A percentile compares a stretch with the other conserved stretches of the same genome.
phyloP scores from a whole-genome alignment of 257 asterid species.

The Sherardia arvensis region DNA sequence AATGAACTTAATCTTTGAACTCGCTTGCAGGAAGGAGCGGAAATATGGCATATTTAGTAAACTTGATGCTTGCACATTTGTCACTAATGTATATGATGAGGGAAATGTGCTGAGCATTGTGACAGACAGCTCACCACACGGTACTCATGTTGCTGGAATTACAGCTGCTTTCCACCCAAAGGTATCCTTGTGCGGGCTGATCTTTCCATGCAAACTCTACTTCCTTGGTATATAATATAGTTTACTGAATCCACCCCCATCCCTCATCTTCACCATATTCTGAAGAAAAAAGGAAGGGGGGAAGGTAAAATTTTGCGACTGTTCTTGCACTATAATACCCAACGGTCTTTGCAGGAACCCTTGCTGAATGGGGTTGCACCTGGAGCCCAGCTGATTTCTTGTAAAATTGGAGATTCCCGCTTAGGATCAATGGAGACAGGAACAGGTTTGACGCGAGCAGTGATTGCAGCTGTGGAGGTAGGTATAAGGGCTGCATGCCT shows the following conservation, averaged over 20 bases:
- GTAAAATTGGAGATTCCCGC: conserved; percentile 97
- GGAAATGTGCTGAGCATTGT: conserved; percentile 90
- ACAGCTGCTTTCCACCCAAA: conserved; percentile 83
- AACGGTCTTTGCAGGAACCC: conserved; percentile 58
- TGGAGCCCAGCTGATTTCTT: conserved; percentile 93
- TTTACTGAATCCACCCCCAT: neutral
- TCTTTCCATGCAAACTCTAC: neutral
- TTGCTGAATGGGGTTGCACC: conserved; percentile 98
- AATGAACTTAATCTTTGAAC: neutral
- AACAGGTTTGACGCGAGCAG: conserved; percentile 92
- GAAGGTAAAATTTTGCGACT: neutral
- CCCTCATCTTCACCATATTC: neutral
- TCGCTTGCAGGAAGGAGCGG: conserved; percentile 62
- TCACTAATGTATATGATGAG: conserved; percentile 61
- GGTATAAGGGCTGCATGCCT: conserved; percentile 4
- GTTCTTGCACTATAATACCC: neutral
- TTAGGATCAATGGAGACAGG: conserved; percentile 99
- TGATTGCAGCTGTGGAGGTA: conserved; percentile 96
- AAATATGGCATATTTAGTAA: conserved; percentile 87
- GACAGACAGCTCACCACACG: conserved; percentile 92
- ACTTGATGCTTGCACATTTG: conserved; percentile 80
- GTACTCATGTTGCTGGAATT: conserved; percentile 98
- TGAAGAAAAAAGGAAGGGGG: neutral
- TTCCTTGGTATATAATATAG: neutral
- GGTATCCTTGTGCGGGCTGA: conserved; percentile 26